Evolutionary conservation across 2,329 filamentous ascomycete species (phyloP), one percentile per base, ranked within the genome.

Genomic region (Colletotrichum sp.): DNA sequence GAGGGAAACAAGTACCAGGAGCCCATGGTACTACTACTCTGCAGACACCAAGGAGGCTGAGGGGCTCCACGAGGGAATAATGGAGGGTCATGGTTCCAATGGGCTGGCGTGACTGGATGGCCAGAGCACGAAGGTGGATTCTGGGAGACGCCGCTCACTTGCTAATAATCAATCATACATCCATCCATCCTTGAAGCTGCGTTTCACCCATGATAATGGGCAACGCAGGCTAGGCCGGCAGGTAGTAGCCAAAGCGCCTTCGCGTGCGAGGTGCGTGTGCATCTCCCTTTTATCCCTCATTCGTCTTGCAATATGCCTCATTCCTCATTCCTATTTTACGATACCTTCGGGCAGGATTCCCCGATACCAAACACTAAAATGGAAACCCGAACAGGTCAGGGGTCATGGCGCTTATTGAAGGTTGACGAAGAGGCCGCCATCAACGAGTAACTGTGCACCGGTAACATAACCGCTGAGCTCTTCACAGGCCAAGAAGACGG

Each of bases 391-490:
- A n/a, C 8, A 65, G 34, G 21, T 44, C 36, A 52, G 30, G 59
- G 32, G 34, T 44, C 12, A 28, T 34, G 39, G 36, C 74, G 69
- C 62, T 83, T 85, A 96, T 85, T 97, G 95, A 80, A 98, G 87
- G 85, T 98, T 98, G 18, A 98, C 96, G 88, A 97, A 98, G 77
- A 96, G 84, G 0, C 96, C 96, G 13, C 96, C 96, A 85, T 98
- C 96, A 16, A 98, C 96, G 78, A 98, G 84, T 79, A 98, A 82
- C 85, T 97, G 95, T 18, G 95, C 93, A 0, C 95, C 95, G 75
- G 92, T 96, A 75, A 97, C 94, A 85, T 96, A 97, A 28, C 91
- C 91, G 82, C 93, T 96, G 85, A 98, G 85, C 83, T 94, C 91
- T 76, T 94, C 94, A 81, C 93, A 95, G 1, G 94, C 95, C 81